Percentiles rank a stretch among this genome's conserved stretches.
Evolutionary conservation across 2,329 filamentous ascomycete species (phyloP).

Genomic region (Huntiella abstrusa): DNA sequence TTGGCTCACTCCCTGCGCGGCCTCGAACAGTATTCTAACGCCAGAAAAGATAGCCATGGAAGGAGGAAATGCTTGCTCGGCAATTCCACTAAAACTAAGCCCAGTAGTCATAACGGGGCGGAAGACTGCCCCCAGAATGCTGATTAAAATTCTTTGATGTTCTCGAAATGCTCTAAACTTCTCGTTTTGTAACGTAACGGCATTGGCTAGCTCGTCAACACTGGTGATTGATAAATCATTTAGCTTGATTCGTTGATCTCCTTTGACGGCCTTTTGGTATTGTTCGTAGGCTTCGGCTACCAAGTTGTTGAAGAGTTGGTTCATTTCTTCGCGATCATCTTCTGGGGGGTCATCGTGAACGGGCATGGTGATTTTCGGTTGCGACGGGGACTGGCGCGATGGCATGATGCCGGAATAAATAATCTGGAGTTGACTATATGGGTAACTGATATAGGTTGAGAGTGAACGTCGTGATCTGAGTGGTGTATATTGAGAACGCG

Average conservation of each 20-base stretch:
- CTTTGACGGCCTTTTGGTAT: constrained; percentile 8
- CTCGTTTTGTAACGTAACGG: constrained; percentile 11
- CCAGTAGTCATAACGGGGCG: constrained; percentile 23
- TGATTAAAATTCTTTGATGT: constrained; percentile 10
- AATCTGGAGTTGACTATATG: too few relatives aligned
- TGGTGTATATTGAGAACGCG: too few relatives aligned
- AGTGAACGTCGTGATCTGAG: too few relatives aligned
- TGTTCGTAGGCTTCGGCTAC: constrained; percentile 10
- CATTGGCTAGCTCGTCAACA: constrained; percentile 9
- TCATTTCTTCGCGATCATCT: constrained; percentile 8
- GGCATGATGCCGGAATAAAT: too few relatives aligned
- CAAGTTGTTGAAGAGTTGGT: constrained; percentile 10
- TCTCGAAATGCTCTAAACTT: constrained; percentile 11
- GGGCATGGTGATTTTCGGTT: background rate
- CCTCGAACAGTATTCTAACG: constrained; percentile 24
- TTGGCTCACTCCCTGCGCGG: constrained; percentile 25
- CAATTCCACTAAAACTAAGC: constrained; percentile 20
- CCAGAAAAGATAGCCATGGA: constrained; percentile 24
- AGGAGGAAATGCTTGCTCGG: constrained; percentile 22
- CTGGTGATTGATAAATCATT: constrained; percentile 7
- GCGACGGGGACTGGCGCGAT: too few relatives aligned
- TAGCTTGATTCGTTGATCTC: constrained; percentile 7
- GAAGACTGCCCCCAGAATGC: constrained; percentile 14
- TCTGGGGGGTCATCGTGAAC: background rate
- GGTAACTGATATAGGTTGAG: too few relatives aligned